Conservation (phyloP, 257 asterid species). For the Petunia axillaris region DNA sequence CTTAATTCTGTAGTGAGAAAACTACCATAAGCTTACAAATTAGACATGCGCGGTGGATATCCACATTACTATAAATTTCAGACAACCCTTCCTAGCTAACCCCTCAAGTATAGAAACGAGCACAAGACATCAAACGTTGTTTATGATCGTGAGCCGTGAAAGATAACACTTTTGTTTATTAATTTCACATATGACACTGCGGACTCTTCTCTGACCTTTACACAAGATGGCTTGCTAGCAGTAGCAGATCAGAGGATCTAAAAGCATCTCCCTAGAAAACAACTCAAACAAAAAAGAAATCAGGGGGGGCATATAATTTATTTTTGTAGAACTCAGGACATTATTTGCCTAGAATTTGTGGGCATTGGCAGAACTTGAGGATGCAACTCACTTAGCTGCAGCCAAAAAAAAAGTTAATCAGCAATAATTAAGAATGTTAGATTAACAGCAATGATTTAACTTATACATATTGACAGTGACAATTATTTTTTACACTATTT, state of each 20-base stretch:
- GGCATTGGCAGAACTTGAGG: not conserved
- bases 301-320: not conserved
- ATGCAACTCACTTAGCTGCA: constrained; percentile 43
- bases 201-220: constrained; percentile 25
- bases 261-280: not conserved
- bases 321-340: not conserved
- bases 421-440: not conserved
- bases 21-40: not conserved
- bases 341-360: constrained; percentile 22
- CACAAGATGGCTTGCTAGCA: not conserved
- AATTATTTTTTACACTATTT: not conserved
- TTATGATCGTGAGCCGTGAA: not conserved
- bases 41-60: no score
- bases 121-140: not conserved
- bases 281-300: not conserved
- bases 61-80: not conserved
- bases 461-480: not conserved
- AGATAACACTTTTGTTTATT: constrained; percentile 15
- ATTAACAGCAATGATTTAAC: not conserved
- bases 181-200: constrained; percentile 11
- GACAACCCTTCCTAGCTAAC: not conserved
- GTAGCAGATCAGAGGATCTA: not conserved
- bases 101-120: not conserved
- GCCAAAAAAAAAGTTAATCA: not conserved
- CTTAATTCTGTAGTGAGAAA: not conserved